These are phyloP conservation scores for Rhodotorula sp. DNA, from an alignment of 1,284 basidiomycete species.

Conservation along the genomic window DNA sequence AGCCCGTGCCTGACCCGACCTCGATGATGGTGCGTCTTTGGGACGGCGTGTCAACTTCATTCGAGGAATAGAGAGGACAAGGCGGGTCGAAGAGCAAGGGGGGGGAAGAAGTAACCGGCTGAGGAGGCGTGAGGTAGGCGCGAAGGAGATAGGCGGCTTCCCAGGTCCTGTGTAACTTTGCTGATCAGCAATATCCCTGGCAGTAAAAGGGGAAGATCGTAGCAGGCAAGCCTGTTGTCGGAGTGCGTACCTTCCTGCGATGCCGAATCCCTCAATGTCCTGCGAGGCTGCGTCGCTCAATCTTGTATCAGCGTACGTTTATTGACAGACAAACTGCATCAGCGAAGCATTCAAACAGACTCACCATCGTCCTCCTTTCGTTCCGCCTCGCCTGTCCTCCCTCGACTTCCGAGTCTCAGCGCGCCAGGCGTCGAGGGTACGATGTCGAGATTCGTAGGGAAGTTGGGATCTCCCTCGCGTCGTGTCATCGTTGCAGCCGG, in stretches of 20 bases:
- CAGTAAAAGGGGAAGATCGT: too few relatives aligned
- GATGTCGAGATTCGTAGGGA: conserved; percentile 16
- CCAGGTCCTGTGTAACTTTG: conserved; percentile 48
- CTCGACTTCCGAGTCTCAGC: not conserved
- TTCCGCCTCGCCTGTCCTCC: not conserved
- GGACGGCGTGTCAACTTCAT: too few relatives aligned
- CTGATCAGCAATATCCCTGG: not conserved
- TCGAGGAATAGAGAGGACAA: conserved; percentile 48
- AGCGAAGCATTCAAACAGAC: not conserved
- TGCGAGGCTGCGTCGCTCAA: conserved; percentile 41
- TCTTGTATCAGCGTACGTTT: too few relatives aligned
- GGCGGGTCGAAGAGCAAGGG: conserved; percentile 61
- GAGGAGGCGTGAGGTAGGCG: conserved; percentile 55
- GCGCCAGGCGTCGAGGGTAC: not conserved
- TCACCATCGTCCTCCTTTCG: not conserved
- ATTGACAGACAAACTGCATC: too few relatives aligned
- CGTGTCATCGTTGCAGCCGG: not conserved
- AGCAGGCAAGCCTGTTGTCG: conserved; percentile 37
- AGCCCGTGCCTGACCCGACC: conserved; percentile 69
- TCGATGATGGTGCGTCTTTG: conserved; percentile 55
- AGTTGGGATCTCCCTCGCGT: conserved; percentile 25
- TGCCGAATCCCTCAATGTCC: conserved; percentile 64
- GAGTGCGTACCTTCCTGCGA: conserved; percentile 62
- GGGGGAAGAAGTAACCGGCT: conserved; percentile 35
- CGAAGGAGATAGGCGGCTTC: conserved; percentile 67